These are phyloP conservation scores for Scenedesmus sp. DNA, from an alignment of 163 green algal genomes.

Conservation along the genomic window DNA sequence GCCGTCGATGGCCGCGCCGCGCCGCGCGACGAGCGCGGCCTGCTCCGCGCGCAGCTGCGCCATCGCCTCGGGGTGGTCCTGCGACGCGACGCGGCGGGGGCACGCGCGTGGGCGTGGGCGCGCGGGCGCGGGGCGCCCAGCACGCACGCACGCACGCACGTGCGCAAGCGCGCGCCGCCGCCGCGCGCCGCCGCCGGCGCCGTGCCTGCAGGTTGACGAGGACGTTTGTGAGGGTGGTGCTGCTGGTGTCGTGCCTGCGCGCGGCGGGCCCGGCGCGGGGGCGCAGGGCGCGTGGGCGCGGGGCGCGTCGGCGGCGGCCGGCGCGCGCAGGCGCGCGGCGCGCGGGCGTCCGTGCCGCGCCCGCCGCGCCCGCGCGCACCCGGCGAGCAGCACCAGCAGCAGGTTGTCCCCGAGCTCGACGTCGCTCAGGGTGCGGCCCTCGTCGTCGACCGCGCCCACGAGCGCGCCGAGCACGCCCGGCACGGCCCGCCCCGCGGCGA, in stretches of 20 bases:
- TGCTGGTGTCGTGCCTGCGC: conserved; percentile 41
- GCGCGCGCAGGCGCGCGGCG: too few species aligned
- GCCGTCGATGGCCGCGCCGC: conserved; percentile 43
- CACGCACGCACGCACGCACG: too few species aligned
- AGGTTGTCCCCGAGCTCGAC: conserved; percentile 31
- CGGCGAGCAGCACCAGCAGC: conserved; percentile 40
- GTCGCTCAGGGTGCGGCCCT: conserved; percentile 37
- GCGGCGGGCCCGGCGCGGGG: too few species aligned
- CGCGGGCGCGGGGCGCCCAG: too few species aligned
- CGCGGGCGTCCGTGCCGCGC: too few species aligned
- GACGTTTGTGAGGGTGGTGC: conserved; percentile 25
- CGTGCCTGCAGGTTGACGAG: conserved; percentile 16
- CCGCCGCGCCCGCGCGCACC: too few species aligned
- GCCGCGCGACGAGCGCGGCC: conserved; percentile 32
- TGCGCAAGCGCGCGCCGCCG: too few species aligned
- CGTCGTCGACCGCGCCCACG: conserved; percentile 25
- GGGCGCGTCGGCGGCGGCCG: too few species aligned
- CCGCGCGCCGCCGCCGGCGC: background rate
- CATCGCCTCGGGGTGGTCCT: conserved; percentile 19
- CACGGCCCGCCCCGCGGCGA: conserved; percentile 3
- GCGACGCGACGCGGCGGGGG: background rate
- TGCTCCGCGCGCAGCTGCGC: conserved; percentile 36
- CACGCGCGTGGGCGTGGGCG: background rate
- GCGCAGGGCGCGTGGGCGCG: too few species aligned
- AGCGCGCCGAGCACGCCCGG: conserved; percentile 32